Evolutionary conservation across 352 stramenopile species (phyloP).

Genomic region (Thraustochytrium striatum): DNA sequence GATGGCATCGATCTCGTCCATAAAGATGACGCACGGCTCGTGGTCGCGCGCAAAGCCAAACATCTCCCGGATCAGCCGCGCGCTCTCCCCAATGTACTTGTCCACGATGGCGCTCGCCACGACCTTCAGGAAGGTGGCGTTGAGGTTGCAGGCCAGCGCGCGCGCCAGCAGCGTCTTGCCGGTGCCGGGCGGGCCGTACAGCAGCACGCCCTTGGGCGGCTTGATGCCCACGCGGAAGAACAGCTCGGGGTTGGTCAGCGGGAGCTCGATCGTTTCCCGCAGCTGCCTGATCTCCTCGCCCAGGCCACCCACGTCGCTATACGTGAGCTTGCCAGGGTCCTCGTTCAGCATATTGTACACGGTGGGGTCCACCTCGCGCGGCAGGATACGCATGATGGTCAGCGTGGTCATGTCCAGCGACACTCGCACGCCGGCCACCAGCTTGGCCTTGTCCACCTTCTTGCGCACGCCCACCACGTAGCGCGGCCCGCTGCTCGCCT

Average conservation of each 20-base stretch:
- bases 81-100: slow-evolving; percentile 99
- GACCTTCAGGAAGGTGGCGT: slow-evolving; percentile 98
- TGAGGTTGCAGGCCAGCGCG: slow-evolving; percentile 97
- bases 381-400: slow-evolving; percentile 98
- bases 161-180: slow-evolving; percentile 97
- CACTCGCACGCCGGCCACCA: slow-evolving; percentile 94
- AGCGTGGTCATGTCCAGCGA: slow-evolving; percentile 99
- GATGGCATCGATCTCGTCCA: slow-evolving; percentile 99
- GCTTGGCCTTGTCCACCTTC: slow-evolving; percentile 75
- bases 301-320: slow-evolving; percentile 94
- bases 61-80: slow-evolving; percentile 98
- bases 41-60: slow-evolving; percentile 94
- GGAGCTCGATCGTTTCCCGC: slow-evolving; percentile 90
- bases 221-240: slow-evolving; percentile 98
- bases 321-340: slow-evolving; percentile 92
- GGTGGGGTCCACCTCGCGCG: slow-evolving; percentile 95
- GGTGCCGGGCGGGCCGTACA: slow-evolving; percentile 97
- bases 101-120: slow-evolving; percentile 98
- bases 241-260: slow-evolving; percentile 97
- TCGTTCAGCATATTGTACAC: slow-evolving; percentile 99
- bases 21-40: slow-evolving; percentile 99
- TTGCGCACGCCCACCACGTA: slow-evolving; percentile 96
- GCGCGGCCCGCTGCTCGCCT: slow-evolving; percentile 92
- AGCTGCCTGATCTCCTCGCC: slow-evolving; percentile 98
- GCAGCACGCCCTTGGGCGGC: slow-evolving; percentile 91